A percentile compares a stretch with the other conserved stretches of the same genome.
These are phyloP conservation scores for Umbelopsis sp. DNA, from an alignment of 192 early-diverging fungal species.

Conservation along the genomic window DNA sequence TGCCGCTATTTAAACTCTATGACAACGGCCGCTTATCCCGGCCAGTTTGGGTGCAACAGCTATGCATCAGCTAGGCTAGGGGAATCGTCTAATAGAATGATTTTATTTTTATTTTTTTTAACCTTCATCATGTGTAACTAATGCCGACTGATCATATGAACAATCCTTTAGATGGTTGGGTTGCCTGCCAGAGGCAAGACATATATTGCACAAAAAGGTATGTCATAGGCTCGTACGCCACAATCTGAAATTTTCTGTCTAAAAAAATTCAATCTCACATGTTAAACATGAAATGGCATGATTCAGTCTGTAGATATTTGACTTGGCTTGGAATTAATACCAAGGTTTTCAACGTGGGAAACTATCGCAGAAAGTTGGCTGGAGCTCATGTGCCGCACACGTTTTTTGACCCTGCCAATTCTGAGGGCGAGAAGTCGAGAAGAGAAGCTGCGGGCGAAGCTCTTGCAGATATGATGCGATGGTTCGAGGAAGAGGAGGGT, in stretches of 20 bases:
- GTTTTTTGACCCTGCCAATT: constrained; percentile 92
- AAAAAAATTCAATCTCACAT: too few species aligned
- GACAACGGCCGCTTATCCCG: too few species aligned
- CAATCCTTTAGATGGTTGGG: constrained; percentile 77
- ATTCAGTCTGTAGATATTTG: constrained; percentile 91
- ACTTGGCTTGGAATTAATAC: constrained; percentile 93
- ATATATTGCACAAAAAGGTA: constrained; percentile 91
- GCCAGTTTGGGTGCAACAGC: too few species aligned
- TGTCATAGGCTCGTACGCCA: too few species aligned
- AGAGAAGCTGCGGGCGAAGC: constrained; percentile 81
- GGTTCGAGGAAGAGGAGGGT: constrained; percentile 82
- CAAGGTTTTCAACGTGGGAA: constrained; percentile 97
- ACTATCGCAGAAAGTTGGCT: constrained; percentile 91
- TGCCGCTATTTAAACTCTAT: too few species aligned
- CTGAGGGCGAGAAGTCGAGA: constrained; percentile 69
- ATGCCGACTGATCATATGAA: background rate
- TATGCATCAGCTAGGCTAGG: too few species aligned
- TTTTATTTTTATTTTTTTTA: background rate
- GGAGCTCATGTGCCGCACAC: constrained; percentile 80
- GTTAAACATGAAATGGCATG: constrained; percentile 6
- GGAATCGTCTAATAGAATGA: too few species aligned
- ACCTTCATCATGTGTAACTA: background rate
- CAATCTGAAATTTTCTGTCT: too few species aligned
- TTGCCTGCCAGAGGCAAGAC: constrained; percentile 96
- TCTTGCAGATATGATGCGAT: constrained; percentile 88